Conservation (phyloP, 192 early-diverging fungal genomes). For the Entomortierella lignicola region DNA sequence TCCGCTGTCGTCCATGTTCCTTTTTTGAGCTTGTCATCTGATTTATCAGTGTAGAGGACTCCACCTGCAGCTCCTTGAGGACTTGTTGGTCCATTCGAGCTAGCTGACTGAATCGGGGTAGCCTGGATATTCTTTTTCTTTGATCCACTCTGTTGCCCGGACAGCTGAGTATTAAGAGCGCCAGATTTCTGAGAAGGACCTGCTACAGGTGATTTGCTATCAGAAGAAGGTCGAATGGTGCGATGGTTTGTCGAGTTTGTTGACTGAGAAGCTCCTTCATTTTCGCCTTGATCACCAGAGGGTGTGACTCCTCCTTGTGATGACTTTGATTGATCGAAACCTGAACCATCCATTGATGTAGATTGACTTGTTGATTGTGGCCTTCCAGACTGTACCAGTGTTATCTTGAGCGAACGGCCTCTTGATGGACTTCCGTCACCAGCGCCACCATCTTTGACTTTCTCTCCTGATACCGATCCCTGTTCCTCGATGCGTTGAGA, state of each 20-base stretch:
- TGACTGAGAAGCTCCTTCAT: neutral
- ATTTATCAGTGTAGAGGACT: constrained; percentile 16
- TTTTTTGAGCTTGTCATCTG: constrained; percentile 50
- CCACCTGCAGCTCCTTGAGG: constrained; percentile 5
- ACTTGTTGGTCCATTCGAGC: constrained; percentile 12
- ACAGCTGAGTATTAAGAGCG: neutral
- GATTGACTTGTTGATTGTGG: constrained; percentile 6
- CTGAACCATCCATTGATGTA: neutral
- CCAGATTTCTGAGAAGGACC: constrained; percentile 1
- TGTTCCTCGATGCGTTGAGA: constrained; percentile 14
- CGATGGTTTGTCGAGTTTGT: constrained; percentile 3
- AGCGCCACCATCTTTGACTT: neutral
- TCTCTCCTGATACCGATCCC: constrained; percentile 3
- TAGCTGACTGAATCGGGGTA: constrained; percentile 5
- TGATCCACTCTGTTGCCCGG: neutral
- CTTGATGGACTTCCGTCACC: neutral
- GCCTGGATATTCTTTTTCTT: constrained; percentile 5
- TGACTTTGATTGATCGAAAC: constrained; percentile 6
- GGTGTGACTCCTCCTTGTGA: constrained; percentile 6
- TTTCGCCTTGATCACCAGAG: neutral
- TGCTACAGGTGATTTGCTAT: neutral
- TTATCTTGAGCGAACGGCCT: constrained; percentile 33
- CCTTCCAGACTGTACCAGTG: constrained; percentile 39
- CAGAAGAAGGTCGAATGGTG: constrained; percentile 20
- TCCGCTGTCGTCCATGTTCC: constrained; percentile 46